phyloP scores from a whole-genome alignment of 257 asterid species.

The Plantago ovata region DNA sequence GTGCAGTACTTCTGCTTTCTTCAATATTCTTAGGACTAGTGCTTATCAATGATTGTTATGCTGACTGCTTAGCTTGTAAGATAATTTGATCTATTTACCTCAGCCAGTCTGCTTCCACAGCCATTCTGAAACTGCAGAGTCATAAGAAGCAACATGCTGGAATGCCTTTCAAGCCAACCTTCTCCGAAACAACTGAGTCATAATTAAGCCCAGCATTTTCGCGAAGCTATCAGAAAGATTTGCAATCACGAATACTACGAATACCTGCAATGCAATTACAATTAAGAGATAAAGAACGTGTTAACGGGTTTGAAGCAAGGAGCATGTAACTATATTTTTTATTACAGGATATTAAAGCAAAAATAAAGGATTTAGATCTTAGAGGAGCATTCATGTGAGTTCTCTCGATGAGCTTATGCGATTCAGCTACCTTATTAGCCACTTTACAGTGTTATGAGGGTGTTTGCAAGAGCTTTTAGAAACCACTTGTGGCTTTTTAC shows the following conservation, averaged over 20 bases:
- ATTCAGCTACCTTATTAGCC: too few species aligned
- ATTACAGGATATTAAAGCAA: too few species aligned
- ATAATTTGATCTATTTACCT: slow-evolving; percentile 39
- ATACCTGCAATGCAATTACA: slow-evolving; percentile 53
- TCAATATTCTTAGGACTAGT: not conserved
- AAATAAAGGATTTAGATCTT: too few species aligned
- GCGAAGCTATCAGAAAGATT: slow-evolving; percentile 68
- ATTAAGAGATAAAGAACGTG: too few species aligned
- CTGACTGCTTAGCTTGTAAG: slow-evolving; percentile 6
- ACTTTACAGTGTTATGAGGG: too few species aligned
- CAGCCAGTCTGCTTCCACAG: slow-evolving; percentile 84
- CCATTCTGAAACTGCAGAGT: slow-evolving; percentile 99
- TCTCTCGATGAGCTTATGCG: too few species aligned
- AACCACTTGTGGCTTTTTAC: too few species aligned
- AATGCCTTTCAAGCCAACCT: slow-evolving; percentile 94
- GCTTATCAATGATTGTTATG: not conserved
- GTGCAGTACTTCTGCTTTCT: not conserved
- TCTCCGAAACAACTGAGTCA: slow-evolving; percentile 60
- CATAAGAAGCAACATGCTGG: slow-evolving; percentile 95
- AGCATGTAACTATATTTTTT: too few species aligned
- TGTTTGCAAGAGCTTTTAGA: too few species aligned
- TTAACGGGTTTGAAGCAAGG: too few species aligned
- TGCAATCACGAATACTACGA: slow-evolving; percentile 80
- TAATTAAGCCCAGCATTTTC: slow-evolving; percentile 45
- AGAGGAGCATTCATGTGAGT: too few species aligned